Percentiles rank a stretch among this genome's conserved stretches.
Conservation (phyloP, 169 alveolate genomes). For the Cyclospora cayetanensis region DNA sequence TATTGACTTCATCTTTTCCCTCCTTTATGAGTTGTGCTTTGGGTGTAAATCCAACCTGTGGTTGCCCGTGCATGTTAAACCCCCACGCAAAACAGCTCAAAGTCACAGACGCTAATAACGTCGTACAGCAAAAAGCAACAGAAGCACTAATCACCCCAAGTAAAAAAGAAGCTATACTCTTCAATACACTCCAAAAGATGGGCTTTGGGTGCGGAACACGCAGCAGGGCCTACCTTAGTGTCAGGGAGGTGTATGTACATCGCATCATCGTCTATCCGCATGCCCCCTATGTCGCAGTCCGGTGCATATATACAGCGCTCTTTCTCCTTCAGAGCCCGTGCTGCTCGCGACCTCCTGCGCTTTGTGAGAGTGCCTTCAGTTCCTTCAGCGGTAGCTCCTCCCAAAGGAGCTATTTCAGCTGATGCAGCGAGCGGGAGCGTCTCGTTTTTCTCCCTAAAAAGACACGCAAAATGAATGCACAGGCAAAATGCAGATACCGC, state of each 20-base stretch:
- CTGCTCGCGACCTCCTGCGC: constrained; percentile 78
- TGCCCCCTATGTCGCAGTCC: constrained; percentile 95
- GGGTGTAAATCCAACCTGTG: not conserved
- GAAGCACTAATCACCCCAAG: not conserved
- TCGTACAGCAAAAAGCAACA: no score
- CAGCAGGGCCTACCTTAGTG: constrained; percentile 85
- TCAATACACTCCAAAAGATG: not conserved
- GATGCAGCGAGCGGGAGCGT: no score
- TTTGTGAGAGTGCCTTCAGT: constrained; percentile 70
- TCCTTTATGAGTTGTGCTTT: not conserved
- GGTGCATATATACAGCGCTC: constrained; percentile 98
- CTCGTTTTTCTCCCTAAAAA: no score
- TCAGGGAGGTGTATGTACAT: constrained; percentile 98
- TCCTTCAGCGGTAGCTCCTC: constrained; percentile 78
- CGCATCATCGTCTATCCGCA: constrained; percentile 95
- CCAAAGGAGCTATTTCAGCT: no score
- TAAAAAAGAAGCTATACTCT: not conserved
- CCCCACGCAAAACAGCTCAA: not conserved
- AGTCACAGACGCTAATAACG: not conserved
- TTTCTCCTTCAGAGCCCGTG: constrained; percentile 89
- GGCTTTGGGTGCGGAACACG: not conserved
- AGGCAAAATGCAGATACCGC: no score
- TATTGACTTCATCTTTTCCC: not conserved
- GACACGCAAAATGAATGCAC: no score
- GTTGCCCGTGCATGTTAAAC: not conserved